Conservation (phyloP, 192 early-diverging fungal genomes). For the Spizellomyces sp. region DNA sequence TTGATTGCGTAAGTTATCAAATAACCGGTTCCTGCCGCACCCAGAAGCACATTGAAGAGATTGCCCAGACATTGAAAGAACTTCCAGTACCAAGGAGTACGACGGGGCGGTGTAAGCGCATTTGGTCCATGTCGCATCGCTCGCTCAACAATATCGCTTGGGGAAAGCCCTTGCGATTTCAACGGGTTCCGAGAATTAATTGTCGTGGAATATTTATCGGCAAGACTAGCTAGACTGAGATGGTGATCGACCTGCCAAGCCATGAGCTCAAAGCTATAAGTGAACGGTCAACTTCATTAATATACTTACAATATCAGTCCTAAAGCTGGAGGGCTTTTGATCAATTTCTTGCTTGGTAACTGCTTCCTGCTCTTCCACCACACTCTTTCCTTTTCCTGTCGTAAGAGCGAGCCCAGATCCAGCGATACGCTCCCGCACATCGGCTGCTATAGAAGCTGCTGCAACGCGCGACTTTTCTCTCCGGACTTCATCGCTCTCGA, state of each 20-base stretch:
- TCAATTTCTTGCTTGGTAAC: neutral
- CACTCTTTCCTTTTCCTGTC: neutral
- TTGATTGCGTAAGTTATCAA: slow-evolving; percentile 77
- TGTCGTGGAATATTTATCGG: slow-evolving; percentile 1
- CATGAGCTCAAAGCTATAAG: neutral
- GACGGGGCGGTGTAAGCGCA: slow-evolving; percentile 73
- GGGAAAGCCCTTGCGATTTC: slow-evolving; percentile 37
- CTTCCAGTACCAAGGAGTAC: slow-evolving; percentile 65
- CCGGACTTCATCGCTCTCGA: no score
- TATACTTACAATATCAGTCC: slow-evolving; percentile 2
- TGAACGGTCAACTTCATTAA: neutral
- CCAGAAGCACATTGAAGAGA: slow-evolving; percentile 89
- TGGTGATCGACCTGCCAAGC: slow-evolving; percentile 5
- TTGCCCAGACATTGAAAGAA: slow-evolving; percentile 76
- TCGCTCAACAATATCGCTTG: slow-evolving; percentile 17
- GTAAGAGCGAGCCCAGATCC: neutral
- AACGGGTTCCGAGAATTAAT: slow-evolving; percentile 31
- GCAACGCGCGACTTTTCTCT: neutral
- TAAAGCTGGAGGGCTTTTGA: slow-evolving; percentile 2
- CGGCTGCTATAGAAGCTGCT: neutral
- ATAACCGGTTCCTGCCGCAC: slow-evolving; percentile 77
- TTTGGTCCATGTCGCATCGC: slow-evolving; percentile 54
- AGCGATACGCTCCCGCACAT: slow-evolving; percentile 4
- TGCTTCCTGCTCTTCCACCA: neutral
- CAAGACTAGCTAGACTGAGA: neutral